Evolutionary conservation across 495 filamentous ascomycete species (phyloP), one percentile per base, ranked within the genome.

Genomic region (Thermothielavioides terrestris): DNA sequence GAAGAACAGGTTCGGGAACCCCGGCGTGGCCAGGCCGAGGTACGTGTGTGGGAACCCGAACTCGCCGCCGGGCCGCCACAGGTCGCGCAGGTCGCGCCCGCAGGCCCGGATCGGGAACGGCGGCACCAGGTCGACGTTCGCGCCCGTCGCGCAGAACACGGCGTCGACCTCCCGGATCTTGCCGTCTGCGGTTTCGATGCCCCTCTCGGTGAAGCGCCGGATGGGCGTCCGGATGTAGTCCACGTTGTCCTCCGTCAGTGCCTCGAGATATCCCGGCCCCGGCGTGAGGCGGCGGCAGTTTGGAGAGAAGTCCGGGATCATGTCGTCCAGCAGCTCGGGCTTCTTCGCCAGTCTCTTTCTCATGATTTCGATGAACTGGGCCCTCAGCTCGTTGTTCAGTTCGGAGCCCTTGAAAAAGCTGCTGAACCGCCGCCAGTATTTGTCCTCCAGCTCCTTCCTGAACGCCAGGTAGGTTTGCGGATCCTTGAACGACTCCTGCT

Each of bases 281-380:
- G 84, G 84, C 0, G 85, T 89, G 0, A 86, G 69, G 12, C 85
- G 80, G 39, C 83, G 76, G 56, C 84, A 89, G 59, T 80, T 76
- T 4, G 81, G 80, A 0, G 75, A 72, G 58, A 84, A 89, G 49
- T 82, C 76, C 0, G 84, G 84, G 27, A 80, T 68, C 38, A 84
- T 72, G 27, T 71, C 66, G 8, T 76, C 67, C 18, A 69, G 57
- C 18, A 85, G 66, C 25, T 78, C 75, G 2, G 78, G 75, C 48
- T 82, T 77, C 35, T 71, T 68, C 10, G 67, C 61, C 18, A 83
- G 54, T 4, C 77, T 70, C 28, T 75, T 44, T 41, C 70, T 53
- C 73, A 79, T 79, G 10, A 78, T 58, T 20, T 72, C 57, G 0
- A 65, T 74, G 71, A 80, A 82, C 27, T 66, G 68, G 35, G 76